These are phyloP conservation scores for Dioscorea cayenensis DNA, from an alignment of 116 monocot species.

Conservation along the genomic window DNA sequence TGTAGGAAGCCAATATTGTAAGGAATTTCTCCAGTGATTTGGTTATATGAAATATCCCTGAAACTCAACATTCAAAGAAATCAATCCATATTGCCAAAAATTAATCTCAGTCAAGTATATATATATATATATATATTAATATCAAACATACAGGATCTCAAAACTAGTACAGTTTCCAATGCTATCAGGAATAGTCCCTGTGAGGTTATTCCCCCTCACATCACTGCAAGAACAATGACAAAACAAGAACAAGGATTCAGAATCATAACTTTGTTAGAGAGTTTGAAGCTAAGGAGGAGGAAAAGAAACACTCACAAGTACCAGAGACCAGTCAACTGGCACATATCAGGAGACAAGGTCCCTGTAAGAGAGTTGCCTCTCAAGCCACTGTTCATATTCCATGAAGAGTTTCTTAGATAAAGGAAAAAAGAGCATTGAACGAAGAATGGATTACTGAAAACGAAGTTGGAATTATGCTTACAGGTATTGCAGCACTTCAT, in stretches of 20 bases:
- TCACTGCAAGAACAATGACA: slow-evolving; percentile 47
- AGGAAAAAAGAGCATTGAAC: neutral
- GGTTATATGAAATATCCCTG: slow-evolving; percentile 80
- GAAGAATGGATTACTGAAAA: neutral
- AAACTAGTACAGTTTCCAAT: slow-evolving; percentile 99
- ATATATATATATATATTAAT: neutral
- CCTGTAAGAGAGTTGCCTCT: slow-evolving; percentile 82
- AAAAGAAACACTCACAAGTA: slow-evolving; percentile 70
- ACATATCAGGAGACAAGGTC: slow-evolving; percentile 80
- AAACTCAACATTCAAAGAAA: slow-evolving; percentile 2
- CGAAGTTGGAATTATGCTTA: slow-evolving; percentile 13
- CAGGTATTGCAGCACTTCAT: slow-evolving; percentile 87
- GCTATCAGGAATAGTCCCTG: slow-evolving; percentile 77
- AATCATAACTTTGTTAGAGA: neutral
- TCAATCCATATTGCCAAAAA: neutral
- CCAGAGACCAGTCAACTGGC: slow-evolving; percentile 95
- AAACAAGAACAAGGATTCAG: neutral
- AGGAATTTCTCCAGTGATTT: slow-evolving; percentile 88
- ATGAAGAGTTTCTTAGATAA: neutral
- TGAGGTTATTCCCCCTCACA: slow-evolving; percentile 86
- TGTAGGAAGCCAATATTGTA: slow-evolving; percentile 97
- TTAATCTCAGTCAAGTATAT: neutral
- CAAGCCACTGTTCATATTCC: slow-evolving; percentile 49
- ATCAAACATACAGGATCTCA: slow-evolving; percentile 69
- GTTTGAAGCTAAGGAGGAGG: neutral